These are phyloP conservation scores for Maudiozyma turicensis DNA, from an alignment of 805 yeast species.

Conservation along the genomic window DNA sequence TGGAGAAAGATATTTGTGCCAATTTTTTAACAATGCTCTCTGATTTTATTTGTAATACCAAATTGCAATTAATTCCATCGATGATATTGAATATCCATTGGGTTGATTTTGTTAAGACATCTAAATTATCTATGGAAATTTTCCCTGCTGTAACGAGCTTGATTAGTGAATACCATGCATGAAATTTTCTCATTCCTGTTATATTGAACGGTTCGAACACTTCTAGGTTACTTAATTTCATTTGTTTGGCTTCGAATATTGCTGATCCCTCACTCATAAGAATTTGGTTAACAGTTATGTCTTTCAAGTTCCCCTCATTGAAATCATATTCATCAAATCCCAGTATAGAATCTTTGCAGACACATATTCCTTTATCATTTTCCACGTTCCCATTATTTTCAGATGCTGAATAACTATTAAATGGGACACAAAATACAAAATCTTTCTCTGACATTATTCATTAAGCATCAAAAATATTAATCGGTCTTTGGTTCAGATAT, in stretches of 20 bases:
- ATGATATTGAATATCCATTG: conserved; percentile 8
- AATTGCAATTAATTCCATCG: conserved; percentile 9
- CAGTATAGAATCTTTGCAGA: conserved; percentile 6
- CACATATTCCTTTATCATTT: background rate
- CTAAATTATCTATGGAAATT: conserved; percentile 4
- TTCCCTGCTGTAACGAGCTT: conserved; percentile 13
- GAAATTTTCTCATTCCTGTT: background rate
- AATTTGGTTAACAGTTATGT: background rate
- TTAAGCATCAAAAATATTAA: no score
- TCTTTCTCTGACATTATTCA: conserved; percentile 1
- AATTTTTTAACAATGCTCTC: conserved; percentile 15
- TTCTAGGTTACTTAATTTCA: conserved; percentile 6
- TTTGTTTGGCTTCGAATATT: conserved; percentile 4
- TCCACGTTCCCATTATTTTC: background rate
- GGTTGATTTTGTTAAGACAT: conserved; percentile 6
- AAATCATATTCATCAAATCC: background rate
- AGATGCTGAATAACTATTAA: background rate
- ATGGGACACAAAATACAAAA: conserved; percentile 16
- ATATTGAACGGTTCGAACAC: conserved; percentile 6
- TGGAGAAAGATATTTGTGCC: conserved; percentile 12
- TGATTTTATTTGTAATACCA: conserved; percentile 13
- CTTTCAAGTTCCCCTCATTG: background rate
- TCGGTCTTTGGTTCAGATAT: no score
- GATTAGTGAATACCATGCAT: conserved; percentile 21
- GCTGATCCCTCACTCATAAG: conserved; percentile 22